phyloP scores from a whole-genome alignment of 1,139 yeast species.

The Groenewaldozyma auringiensis region DNA sequence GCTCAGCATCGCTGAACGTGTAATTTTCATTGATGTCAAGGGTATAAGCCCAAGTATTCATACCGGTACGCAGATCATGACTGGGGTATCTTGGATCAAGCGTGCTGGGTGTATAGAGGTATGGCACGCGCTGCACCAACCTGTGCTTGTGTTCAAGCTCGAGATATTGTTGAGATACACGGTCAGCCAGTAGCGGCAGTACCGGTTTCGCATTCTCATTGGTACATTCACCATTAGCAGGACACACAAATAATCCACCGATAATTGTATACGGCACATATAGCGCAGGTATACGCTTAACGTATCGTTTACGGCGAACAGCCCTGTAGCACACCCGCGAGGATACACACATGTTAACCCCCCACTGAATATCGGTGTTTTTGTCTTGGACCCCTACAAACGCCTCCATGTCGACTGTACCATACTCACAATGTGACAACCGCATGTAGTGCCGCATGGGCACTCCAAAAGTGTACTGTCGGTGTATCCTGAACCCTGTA shows the following conservation, averaged over 20 bases:
- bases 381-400: constrained; percentile 30
- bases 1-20: constrained; percentile 36
- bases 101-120: constrained; percentile 44
- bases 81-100: constrained; percentile 40
- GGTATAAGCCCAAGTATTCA: constrained; percentile 42
- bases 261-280: constrained; percentile 55
- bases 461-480: constrained; percentile 40
- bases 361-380: constrained; percentile 46
- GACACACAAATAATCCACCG: constrained; percentile 59
- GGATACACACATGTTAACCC: constrained; percentile 42
- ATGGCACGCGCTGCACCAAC: constrained; percentile 48
- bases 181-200: constrained; percentile 55
- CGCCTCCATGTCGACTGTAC: constrained; percentile 44
- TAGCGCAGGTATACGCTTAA: constrained; percentile 41
- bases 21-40: constrained; percentile 49
- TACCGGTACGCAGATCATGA: constrained; percentile 19
- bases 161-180: constrained; percentile 38
- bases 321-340: constrained; percentile 46
- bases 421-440: constrained; percentile 49
- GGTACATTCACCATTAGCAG: constrained; percentile 32
- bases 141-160: constrained; percentile 35
- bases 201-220: constrained; percentile 39
- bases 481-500: constrained; percentile 53
- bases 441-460: constrained; percentile 42
- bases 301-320: constrained; percentile 57